Evolutionary conservation across 163 green algal species (phyloP), one percentile per base, ranked within the genome.

Genomic region (Scenedesmus sp.): DNA sequence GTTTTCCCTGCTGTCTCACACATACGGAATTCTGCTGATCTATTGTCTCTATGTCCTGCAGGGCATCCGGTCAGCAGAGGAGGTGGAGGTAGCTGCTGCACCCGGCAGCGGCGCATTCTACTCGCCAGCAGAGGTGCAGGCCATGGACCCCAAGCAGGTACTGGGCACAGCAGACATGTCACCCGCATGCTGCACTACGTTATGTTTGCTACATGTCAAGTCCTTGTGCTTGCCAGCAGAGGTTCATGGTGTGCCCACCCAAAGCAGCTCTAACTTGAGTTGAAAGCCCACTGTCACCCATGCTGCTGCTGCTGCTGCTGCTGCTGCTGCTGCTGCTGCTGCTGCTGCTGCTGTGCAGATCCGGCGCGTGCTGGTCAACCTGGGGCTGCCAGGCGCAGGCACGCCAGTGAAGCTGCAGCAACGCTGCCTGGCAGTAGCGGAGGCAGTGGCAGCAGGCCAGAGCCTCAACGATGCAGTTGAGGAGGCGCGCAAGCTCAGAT

Each of bases 341-440:
- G 55, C 54, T 52, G 55, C 82, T 66, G 55, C 82, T 66, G 82
- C 82, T 52, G 16, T 52, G 82, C 52, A 60, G 57, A 18, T 88
- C 0, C 84, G 86, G 3, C 64, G 86, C 15, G 20, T 84, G 46
- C 67, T 92, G 9, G 46, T 88, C 34, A 77, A 54, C 34, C 60
- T 92, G 20, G 88, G 88, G 2, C 64, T 92, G 62, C 88, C 88
- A 46, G 88, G 88, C 23, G 64, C 79, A 26, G 88, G 88, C 46
- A 92, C 77, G 66, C 77, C 88, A 20, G 59, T n/a, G 2, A 92
- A 92, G 62, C 46, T 88, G 57, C 60, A 83, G 79, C 76, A 87
- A 81, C 77, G 88, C 4, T 79, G 79, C 1, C 7, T 83, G 59
- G 88, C 88, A 79, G 88, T 92, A 54, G 88, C 88, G 55, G 79